Percentiles rank a stretch among this genome's conserved stretches.
Evolutionary conservation across 1,284 basidiomycete species (phyloP).

Genomic region (Apiotrichum porosum): DNA sequence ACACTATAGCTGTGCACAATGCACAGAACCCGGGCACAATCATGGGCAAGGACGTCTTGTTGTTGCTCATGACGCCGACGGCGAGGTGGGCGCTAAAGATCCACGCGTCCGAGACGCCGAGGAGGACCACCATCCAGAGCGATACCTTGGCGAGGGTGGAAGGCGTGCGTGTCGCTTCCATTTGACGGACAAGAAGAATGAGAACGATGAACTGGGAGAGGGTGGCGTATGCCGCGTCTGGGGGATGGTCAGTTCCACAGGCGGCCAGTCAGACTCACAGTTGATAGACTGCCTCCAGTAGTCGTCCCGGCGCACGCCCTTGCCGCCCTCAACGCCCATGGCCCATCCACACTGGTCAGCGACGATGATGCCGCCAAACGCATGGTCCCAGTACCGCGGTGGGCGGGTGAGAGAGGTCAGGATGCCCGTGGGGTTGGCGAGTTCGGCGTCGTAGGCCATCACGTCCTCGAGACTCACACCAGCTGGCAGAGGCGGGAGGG

Average conservation of each 20-base stretch:
- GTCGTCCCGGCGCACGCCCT: conserved; percentile 58
- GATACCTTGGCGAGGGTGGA: conserved; percentile 71
- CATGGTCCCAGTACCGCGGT: conserved; percentile 31
- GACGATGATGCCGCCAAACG: conserved; percentile 60
- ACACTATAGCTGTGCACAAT: conserved; percentile 45
- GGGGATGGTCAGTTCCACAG: too few relatives aligned
- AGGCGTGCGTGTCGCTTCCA: conserved; percentile 68
- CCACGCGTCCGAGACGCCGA: conserved; percentile 70
- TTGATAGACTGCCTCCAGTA: conserved; percentile 76
- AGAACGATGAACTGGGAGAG: conserved; percentile 65
- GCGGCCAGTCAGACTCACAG: too few relatives aligned
- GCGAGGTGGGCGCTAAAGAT: conserved; percentile 80
- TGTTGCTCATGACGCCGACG: conserved; percentile 73
- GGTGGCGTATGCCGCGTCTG: conserved; percentile 59
- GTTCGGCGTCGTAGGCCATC: conserved; percentile 36
- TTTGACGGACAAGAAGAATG: conserved; percentile 65
- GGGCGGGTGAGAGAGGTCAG: conserved; percentile 26
- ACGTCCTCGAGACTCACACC: conserved; percentile 24
- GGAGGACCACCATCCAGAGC: conserved; percentile 70
- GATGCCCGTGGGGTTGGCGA: conserved; percentile 40
- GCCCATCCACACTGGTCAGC: conserved; percentile 74
- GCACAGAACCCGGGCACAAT: conserved; percentile 73
- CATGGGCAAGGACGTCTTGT: conserved; percentile 67
- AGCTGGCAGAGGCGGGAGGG: conserved; percentile 38
- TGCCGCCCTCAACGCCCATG: conserved; percentile 60